Evolutionary conservation across 805 yeast species (phyloP).

Genomic region (Clavispora fructus): DNA sequence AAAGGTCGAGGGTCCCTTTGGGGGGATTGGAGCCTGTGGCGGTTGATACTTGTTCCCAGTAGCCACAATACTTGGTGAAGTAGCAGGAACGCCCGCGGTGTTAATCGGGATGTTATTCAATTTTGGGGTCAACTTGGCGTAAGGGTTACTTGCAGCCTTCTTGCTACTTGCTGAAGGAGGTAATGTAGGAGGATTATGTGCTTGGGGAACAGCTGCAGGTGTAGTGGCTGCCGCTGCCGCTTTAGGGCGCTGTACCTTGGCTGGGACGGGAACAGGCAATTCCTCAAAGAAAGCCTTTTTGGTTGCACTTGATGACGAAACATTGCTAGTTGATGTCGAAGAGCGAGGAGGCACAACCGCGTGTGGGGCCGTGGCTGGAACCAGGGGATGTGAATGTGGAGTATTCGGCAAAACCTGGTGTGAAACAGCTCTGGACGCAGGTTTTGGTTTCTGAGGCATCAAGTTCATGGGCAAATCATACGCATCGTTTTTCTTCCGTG

Average conservation of each 20-base stretch:
- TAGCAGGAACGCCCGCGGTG: background rate
- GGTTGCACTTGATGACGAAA: background rate
- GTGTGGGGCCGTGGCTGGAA: background rate
- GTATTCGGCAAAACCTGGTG: background rate
- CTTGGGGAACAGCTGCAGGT: background rate
- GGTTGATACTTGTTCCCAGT: background rate
- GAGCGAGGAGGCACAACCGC: slow-evolving; percentile 4
- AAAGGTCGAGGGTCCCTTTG: background rate
- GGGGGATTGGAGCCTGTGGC: background rate
- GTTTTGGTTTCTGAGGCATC: slow-evolving; percentile 28
- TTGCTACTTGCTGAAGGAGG: slow-evolving; percentile 6
- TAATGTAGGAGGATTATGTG: slow-evolving; percentile 6
- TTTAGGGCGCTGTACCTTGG: slow-evolving; percentile 20
- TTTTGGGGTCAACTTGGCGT: slow-evolving; percentile 18
- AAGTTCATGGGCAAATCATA: slow-evolving; percentile 67
- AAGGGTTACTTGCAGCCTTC: slow-evolving; percentile 25
- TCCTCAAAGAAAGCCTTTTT: slow-evolving; percentile 55
- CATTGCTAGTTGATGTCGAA: slow-evolving; percentile 3
- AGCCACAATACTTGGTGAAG: background rate
- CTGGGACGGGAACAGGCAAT: slow-evolving; percentile 40
- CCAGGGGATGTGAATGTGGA: background rate
- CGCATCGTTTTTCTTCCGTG: slow-evolving; percentile 65
- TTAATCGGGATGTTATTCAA: background rate
- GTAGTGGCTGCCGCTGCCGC: slow-evolving; percentile 25
- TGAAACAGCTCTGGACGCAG: slow-evolving; percentile 32